Evolutionary conservation across 495 filamentous ascomycete species (phyloP).

Genomic region (Xylaria intraflava): DNA sequence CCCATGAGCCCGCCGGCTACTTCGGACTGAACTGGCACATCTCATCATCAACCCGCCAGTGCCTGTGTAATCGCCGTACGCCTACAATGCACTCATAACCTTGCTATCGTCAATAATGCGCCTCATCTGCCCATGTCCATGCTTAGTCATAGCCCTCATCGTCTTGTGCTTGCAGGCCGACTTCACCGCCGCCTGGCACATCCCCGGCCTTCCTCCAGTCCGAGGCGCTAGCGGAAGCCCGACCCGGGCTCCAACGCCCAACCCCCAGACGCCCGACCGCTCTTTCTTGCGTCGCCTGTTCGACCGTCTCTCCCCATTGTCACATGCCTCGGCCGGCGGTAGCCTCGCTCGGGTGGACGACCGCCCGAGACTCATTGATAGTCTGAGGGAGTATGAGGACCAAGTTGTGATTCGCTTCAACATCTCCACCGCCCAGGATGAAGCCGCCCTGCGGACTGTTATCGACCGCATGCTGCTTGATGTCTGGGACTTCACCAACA

Average conservation of each 20-base stretch:
- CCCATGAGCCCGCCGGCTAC: too few species aligned
- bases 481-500: slow-evolving; percentile 77
- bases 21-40: too few species aligned
- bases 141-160: slow-evolving; percentile 1
- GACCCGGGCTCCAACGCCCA: neutral
- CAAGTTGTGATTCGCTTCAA: slow-evolving; percentile 88
- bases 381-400: slow-evolving; percentile 53
- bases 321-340: slow-evolving; percentile 12
- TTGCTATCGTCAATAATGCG: neutral
- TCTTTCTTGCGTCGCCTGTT: slow-evolving; percentile 23
- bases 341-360: slow-evolving; percentile 20
- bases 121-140: neutral
- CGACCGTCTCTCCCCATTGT: slow-evolving; percentile 14
- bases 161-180: slow-evolving; percentile 1
- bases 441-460: slow-evolving; percentile 64
- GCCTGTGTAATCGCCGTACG: neutral
- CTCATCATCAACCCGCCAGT: too few species aligned
- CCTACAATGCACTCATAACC: slow-evolving; percentile 1
- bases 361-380: slow-evolving; percentile 26
- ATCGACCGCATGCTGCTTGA: slow-evolving; percentile 73
- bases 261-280: neutral
- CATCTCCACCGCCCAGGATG: slow-evolving; percentile 62
- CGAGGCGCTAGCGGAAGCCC: neutral
- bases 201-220: slow-evolving; percentile 8
- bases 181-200: slow-evolving; percentile 1